A percentile compares a stretch with the other conserved stretches of the same genome.
phyloP scores from a whole-genome alignment of 2,329 filamentous ascomycete species.

The Cladosporium sp. region DNA sequence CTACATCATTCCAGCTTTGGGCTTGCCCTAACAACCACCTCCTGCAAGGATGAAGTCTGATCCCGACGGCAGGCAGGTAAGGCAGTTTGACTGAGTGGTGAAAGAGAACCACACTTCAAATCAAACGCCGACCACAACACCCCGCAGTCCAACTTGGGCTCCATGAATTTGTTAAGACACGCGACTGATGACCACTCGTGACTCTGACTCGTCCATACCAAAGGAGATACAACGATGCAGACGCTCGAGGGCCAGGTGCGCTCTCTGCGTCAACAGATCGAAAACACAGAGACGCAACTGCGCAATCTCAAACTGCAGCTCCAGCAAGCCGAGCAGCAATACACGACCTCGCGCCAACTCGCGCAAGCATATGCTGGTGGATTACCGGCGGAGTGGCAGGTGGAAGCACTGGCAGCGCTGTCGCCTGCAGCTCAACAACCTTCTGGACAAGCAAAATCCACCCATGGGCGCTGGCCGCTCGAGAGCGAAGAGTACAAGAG shows the following conservation, averaged over 20 bases:
- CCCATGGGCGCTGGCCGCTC: conserved; percentile 63
- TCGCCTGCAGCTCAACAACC: conserved; percentile 9
- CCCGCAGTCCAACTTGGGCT: neutral
- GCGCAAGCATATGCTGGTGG: conserved; percentile 38
- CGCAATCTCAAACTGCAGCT: conserved; percentile 43
- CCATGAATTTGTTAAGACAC: neutral
- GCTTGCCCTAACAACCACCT: neutral
- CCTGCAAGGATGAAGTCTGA: neutral
- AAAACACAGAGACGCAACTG: conserved; percentile 44
- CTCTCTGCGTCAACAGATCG: conserved; percentile 45
- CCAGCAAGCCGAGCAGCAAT: conserved; percentile 42
- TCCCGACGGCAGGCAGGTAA: neutral
- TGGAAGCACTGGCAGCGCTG: conserved; percentile 43
- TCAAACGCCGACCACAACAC: neutral
- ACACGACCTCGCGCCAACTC: conserved; percentile 29
- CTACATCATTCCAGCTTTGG: neutral
- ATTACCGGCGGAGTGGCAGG: conserved; percentile 44
- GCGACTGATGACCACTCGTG: neutral
- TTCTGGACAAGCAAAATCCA: neutral
- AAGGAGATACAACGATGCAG: neutral
- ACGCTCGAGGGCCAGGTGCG: conserved; percentile 30
- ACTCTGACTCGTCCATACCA: neutral
- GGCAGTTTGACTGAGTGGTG: neutral
- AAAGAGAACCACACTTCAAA: neutral
- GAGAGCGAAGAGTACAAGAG: conserved; percentile 73